Base-by-base conservation (phyloP, 2,329 filamentous ascomycete genomes). In the Neonectria sp. region DNA sequence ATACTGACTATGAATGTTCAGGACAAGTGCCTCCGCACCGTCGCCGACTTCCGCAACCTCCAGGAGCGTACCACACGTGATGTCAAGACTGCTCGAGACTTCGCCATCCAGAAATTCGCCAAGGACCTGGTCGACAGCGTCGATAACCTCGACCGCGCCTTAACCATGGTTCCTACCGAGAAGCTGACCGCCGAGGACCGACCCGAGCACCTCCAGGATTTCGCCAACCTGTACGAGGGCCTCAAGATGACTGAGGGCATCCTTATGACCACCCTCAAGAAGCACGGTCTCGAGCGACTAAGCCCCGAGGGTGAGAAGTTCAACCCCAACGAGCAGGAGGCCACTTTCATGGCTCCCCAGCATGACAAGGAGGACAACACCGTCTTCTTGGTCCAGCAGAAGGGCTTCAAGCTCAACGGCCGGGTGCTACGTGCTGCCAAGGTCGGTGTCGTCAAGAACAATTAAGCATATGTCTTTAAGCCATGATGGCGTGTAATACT, bases 11-110 rank as follows among this genome's bases (percentile, higher is more conserved):
- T 37, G 40, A 40, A 48, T 49, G 27, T 52, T 62, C 67, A 98
- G 96, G 96, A 98, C 84, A 96, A 95, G 86, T 97, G 95, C 83
- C 89, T 98, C 71, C 95, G 96, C 80, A 93, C 93, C 62, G 91
- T 98, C 71, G 96, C 96, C 83, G 96, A 99, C 78, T 98, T 97
- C 89, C 94, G 94, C 80, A 99, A 98, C 85, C 93, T 99, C 58
- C 95, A 98, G 86, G 94, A 98, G 79, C 94, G 96, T 79, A 97
- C 94, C 49, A 89, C 92, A 81, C 94, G 96, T 79, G 96, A 99
- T 75, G 92, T 97, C 80, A 93, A 96, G 82, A 84, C 89, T 24
- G 94, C 95, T 24, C 92, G 92, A 76, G 93, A 97, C 83, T 99
- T 97, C 77, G 96, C 95, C 77, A 96, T 99, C 78, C 94, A 97